These are phyloP conservation scores for Lojkania enalia DNA, from an alignment of 2,329 filamentous ascomycete genomes.

Conservation along the genomic window DNA sequence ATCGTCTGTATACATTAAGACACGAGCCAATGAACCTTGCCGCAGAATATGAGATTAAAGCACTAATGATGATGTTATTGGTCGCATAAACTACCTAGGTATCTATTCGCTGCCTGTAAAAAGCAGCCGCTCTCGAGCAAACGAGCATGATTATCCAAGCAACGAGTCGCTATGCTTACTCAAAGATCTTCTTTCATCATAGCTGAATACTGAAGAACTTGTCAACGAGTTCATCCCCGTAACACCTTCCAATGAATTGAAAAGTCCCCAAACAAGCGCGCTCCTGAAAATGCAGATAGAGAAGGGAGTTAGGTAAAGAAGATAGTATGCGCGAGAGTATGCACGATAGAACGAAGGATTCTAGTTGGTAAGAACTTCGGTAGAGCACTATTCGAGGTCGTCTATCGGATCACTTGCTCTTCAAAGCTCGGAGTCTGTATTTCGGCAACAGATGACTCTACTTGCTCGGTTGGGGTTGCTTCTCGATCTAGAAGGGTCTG, in stretches of 20 bases:
- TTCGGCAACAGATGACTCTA: constrained; percentile 26
- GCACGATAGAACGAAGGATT: not conserved
- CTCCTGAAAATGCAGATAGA: constrained; percentile 42
- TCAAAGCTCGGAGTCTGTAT: constrained; percentile 28
- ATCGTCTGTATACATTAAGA: too few relatives aligned
- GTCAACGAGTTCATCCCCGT: constrained; percentile 18
- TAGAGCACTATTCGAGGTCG: constrained; percentile 1
- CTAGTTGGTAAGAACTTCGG: not conserved
- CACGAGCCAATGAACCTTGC: too few relatives aligned
- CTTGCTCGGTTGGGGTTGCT: constrained; percentile 22
- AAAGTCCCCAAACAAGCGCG: constrained; percentile 32
- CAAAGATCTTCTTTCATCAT: too few relatives aligned
- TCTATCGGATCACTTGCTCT: constrained; percentile 29
- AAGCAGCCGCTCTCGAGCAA: too few relatives aligned
- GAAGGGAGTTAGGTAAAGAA: not conserved
- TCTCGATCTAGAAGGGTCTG: constrained; percentile 5
- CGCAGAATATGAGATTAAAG: too few relatives aligned
- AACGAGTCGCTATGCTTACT: too few relatives aligned
- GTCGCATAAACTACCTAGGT: too few relatives aligned
- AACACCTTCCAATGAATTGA: constrained; percentile 35
- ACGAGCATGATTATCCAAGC: too few relatives aligned
- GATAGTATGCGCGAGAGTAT: not conserved
- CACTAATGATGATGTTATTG: too few relatives aligned
- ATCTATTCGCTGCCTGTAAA: too few relatives aligned
- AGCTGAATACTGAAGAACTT: too few relatives aligned